Evolutionary conservation across 345 rosid species (phyloP), one percentile per base, ranked within the genome.

Genomic region (Hibiscus syriacus): DNA sequence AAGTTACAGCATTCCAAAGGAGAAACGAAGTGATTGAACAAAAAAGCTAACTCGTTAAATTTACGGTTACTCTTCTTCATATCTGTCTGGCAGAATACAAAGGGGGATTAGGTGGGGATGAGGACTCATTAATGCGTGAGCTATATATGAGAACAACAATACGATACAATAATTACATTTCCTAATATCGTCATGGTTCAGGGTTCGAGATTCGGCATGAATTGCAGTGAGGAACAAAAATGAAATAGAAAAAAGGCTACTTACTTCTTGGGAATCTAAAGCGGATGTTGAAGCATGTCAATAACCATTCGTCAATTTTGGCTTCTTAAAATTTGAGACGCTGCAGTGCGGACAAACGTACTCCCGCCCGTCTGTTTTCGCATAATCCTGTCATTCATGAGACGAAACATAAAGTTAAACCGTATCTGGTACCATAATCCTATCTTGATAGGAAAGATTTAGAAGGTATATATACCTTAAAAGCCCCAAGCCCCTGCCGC

Each of bases 401-500:
- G 20, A 73, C 0, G 4, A 41, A 41, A 43, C 20, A 36, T 71
- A 52, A 72, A 53, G 41, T 53, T 54, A 29, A 34, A 52, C 22
- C 7, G 17, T 27, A 17, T 3, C 26, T 7, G 32, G 8, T 34
- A 0, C 9, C 38, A 6, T 32, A 32, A 32, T 58, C 27, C 20
- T 34, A 25, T 19, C 27, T 36, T 34, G 64, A 19, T 2, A 36
- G 22, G 25, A 26, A 70, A 38, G 65, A 11, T 0, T 14, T 39
- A 5, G 13, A 61, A 55, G 55, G 48, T 23, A 13, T n/a, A n/a
- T n/a, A n/a, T 78, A 91, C 99, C 93, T 94, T 94, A 54, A 94
- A 94, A 76, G 99, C 98, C 45, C 98, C 99, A 9, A 89, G 99
- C 27, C 99, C 98, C 54, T 90, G 97, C 76, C 98, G 87, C 82